A percentile compares a stretch with the other conserved stretches of the same genome.
Evolutionary conservation across 106 monocot species (phyloP).

Genomic region (Apostasia ramifera): DNA sequence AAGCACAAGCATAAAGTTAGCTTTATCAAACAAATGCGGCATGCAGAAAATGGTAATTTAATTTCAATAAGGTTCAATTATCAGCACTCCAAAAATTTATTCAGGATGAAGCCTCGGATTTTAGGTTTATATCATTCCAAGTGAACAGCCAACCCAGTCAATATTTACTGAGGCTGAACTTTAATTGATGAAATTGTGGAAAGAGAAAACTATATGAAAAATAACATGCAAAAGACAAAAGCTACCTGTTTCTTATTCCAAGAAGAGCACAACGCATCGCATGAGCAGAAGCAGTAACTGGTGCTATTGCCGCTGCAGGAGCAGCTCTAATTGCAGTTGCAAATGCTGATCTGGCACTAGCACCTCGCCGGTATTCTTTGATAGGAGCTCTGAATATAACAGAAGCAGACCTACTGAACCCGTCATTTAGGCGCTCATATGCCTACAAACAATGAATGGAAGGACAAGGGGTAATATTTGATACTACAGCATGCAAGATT

Average conservation of each 20-base stretch:
- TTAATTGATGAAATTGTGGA: neutral
- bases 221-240: neutral
- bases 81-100: too few relatives aligned
- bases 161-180: too few relatives aligned
- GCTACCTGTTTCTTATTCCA: conserved; percentile 93
- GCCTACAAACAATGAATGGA: conserved; percentile 33
- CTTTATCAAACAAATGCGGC: too few relatives aligned
- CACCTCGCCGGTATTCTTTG: conserved; percentile 82
- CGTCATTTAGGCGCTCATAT: conserved; percentile 83
- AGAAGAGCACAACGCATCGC: conserved; percentile 80
- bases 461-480: too few relatives aligned
- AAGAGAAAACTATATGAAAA: neutral
- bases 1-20: too few relatives aligned
- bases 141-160: neutral
- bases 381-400: conserved; percentile 67
- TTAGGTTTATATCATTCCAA: too few relatives aligned
- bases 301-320: conserved; percentile 79
- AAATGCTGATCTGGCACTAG: conserved; percentile 73
- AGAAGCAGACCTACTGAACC: conserved; percentile 71
- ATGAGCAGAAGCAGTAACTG: conserved; percentile 79
- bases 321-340: conserved; percentile 64
- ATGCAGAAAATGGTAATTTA: too few relatives aligned
- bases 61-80: too few relatives aligned
- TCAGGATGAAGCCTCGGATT: too few relatives aligned
- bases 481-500: too few relatives aligned